Evolutionary conservation across 371 early-diverging fungal species (phyloP), one percentile per base, ranked within the genome.

Genomic region (Vavraia culicis): DNA sequence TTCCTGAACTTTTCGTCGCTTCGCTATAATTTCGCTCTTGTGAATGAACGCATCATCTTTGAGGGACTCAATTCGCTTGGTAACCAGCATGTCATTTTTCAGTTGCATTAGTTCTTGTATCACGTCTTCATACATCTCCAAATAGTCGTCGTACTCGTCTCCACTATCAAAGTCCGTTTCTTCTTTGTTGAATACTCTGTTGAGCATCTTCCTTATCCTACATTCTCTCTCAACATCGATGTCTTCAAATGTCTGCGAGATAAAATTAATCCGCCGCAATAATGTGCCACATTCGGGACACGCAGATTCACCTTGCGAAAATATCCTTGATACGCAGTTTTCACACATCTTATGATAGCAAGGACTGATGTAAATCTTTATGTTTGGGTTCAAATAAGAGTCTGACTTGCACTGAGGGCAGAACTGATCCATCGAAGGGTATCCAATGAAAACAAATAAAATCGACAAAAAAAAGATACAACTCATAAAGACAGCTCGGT

Each of bases 331-430:
- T 1, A 71, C 44, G 46, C 71, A 71, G 20, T 52, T 44, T 23
- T 69, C 73, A 51, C 75, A 84, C 83, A 90, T 81, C 68, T 82
- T 87, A 72, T 95, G 94, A 62, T 84, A 88, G 67, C 96, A 95
- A 13, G 88, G 86, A 38, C 83, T 81, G 14, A 88, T 87, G 31
- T 85, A 76, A 16, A 95, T 73, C 59, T 78, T 79, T 71, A 93
- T 77, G 55, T 75, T 75, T 10, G 84, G 85, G 56, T 85, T 87
- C 36, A 93, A 73, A 69, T 86, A 90, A 42, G 85, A 76, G 61
- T 84, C 82, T 53, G 81, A 81, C 58, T 81, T 81, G 69, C 94
- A 95, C 3, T 86, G 80, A 15, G 89, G 95, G 56, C 93, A 95
- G 21, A 73, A 72, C 52, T 83, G 83, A 62, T 85, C 75, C 56